Base-by-base conservation (phyloP, 139 green algal genomes). In the Raphidocelis subcapitata region DNA sequence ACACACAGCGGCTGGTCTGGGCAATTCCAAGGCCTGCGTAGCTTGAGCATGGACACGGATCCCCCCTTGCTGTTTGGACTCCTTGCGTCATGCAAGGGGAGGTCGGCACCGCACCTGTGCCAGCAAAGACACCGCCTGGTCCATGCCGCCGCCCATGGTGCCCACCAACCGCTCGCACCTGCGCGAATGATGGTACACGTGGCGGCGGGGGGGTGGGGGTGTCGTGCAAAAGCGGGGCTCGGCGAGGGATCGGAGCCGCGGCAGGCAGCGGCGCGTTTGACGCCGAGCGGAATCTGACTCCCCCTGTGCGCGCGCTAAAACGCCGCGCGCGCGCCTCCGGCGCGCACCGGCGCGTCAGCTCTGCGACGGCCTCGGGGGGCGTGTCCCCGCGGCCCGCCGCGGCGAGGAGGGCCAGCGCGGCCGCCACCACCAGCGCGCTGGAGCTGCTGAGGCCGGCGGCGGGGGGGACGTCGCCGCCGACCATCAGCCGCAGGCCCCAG, bases 101-200 rank as follows among this genome's bases (percentile, higher is more conserved):
- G n/a, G n/a, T n/a, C n/a, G n/a, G n/a, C n/a, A n/a, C n/a, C n/a
- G n/a, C 80, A 79, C 46, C 61, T 77, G 61, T 21, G 70, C 92
- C 91, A 97, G 88, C 29, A 97, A 82, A 56, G 77, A 88, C 55
- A 97, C 92, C 3, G 92, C 92, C 72, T 97, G 91, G 79, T 97
- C 92, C 92, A 97, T 97, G 56, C 92, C 92, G n/a, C 92, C 92
- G 0, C 81, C 89, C 65, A 90, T 82, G 29, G 89, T 89, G 24
- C 88, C 88, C 49, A 93, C 88, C 66, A 88, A 88, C 16, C 77
- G 73, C 75, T 93, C 88, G 24, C 84, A 86, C 32, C 47, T 75
- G 23, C 18, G 52, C 23, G 24, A 0, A 20, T 28, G 3, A 51
- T 23, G 12, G 61, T 15, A 46, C 12, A 60, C 60, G 46, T 26